A percentile compares a stretch with the other conserved stretches of the same genome.
These are phyloP conservation scores for Testicularia cyperi DNA, from an alignment of 1,284 basidiomycete genomes.

Conservation along the genomic window DNA sequence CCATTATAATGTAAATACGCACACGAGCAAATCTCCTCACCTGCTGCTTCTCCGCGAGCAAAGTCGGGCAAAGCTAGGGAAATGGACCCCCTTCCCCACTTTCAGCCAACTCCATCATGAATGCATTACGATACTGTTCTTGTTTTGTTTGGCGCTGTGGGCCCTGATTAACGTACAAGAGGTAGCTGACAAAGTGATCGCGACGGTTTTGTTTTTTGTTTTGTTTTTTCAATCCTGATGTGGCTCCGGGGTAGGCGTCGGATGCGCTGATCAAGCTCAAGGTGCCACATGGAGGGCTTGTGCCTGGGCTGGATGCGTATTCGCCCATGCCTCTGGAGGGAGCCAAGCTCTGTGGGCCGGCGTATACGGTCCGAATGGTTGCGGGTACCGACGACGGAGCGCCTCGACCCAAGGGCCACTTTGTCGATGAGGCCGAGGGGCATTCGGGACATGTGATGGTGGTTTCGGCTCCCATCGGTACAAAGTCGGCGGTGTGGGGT, in stretches of 20 bases:
- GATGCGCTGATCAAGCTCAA: conserved; percentile 87
- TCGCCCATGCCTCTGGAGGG: conserved; percentile 61
- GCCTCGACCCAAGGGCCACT: conserved; percentile 73
- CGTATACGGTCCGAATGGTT: conserved; percentile 89
- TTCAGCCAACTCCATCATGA: no score
- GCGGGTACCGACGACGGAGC: conserved; percentile 67
- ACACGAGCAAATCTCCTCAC: no score
- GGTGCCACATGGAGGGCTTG: conserved; percentile 72
- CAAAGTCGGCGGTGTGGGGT: conserved; percentile 84
- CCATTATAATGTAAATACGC: no score
- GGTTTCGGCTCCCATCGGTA: conserved; percentile 75
- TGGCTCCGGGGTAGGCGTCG: conserved; percentile 69
- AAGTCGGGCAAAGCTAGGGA: no score
- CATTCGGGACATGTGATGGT: conserved; percentile 69
- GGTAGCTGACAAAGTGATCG: no score
- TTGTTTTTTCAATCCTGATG: no score
- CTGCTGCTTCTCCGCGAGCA: no score
- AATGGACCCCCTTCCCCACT: no score
- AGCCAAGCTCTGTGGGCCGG: conserved; percentile 66
- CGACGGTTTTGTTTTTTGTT: neutral
- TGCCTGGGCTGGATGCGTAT: conserved; percentile 74
- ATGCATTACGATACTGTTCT: no score
- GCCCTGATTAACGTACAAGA: no score
- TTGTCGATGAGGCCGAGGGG: conserved; percentile 76
- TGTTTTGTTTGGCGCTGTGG: no score